Evolutionary conservation across 1,284 basidiomycete species (phyloP).

Genomic region (Rhodotorula sp.): DNA sequence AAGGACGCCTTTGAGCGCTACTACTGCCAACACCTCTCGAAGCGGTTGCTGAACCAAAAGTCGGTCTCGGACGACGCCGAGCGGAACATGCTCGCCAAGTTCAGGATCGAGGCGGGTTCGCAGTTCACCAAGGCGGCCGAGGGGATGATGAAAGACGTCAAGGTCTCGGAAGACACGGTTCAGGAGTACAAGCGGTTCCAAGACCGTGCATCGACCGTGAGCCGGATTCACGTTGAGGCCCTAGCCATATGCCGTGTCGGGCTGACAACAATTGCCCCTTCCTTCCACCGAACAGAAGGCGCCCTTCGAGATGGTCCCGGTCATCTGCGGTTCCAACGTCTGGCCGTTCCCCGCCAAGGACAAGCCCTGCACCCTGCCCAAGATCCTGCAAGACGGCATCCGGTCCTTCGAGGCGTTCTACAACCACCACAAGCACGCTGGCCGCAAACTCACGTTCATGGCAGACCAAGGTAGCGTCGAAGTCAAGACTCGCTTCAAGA

Average conservation of each 20-base stretch:
- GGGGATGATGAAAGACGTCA: slow-evolving; percentile 99
- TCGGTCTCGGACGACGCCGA: slow-evolving; percentile 97
- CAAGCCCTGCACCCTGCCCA: slow-evolving; percentile 66
- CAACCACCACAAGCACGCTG: slow-evolving; percentile 73
- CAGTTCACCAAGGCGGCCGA: slow-evolving; percentile 98
- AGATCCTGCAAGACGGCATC: slow-evolving; percentile 60
- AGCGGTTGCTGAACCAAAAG: slow-evolving; percentile 78
- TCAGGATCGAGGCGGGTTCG: slow-evolving; percentile 94
- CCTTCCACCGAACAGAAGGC: slow-evolving; percentile 12
- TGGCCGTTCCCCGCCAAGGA: slow-evolving; percentile 39
- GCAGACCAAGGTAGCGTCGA: slow-evolving; percentile 89
- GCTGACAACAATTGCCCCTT: not conserved
- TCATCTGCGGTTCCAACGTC: slow-evolving; percentile 39
- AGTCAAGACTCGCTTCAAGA: slow-evolving; percentile 77
- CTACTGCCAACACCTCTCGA: slow-evolving; percentile 94
- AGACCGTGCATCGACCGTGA: slow-evolving; percentile 16
- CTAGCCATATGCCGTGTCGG: not conserved
- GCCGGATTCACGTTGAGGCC: not conserved
- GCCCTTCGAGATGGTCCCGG: slow-evolving; percentile 37
- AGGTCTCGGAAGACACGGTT: slow-evolving; percentile 79
- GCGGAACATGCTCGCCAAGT: slow-evolving; percentile 93
- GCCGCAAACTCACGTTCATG: slow-evolving; percentile 90
- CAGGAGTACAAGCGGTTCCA: slow-evolving; percentile 62
- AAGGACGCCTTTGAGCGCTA: slow-evolving; percentile 98
- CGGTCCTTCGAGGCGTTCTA: slow-evolving; percentile 88